Conservation (phyloP, 306 rosid species). For the Luffa acutangula region DNA sequence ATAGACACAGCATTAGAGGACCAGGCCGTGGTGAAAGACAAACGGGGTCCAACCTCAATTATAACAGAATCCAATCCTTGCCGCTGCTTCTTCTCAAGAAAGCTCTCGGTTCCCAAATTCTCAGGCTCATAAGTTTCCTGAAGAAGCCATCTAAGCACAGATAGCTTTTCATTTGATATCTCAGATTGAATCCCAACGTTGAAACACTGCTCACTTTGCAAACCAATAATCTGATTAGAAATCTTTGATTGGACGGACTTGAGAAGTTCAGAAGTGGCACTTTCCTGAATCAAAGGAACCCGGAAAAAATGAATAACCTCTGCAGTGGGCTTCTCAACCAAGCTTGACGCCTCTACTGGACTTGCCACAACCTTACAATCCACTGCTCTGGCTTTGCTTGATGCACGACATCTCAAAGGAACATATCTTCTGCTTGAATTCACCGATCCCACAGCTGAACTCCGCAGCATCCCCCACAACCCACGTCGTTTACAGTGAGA, state of each 20-base stretch:
- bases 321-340: conserved; percentile 33
- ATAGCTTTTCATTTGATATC: conserved; percentile 38
- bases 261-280: conserved; percentile 60
- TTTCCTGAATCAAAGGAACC: conserved; percentile 56
- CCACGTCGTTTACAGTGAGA: conserved; percentile 25
- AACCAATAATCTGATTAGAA: conserved; percentile 52
- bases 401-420: conserved; percentile 40
- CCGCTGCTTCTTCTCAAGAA: conserved; percentile 60
- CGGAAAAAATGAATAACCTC: conserved; percentile 59
- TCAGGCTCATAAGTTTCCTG: conserved; percentile 85
- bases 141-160: conserved; percentile 71
- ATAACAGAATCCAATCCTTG: conserved; percentile 48
- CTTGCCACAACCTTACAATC: conserved; percentile 35
- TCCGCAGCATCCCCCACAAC: conserved; percentile 32
- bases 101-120: conserved; percentile 63
- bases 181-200: conserved; percentile 47
- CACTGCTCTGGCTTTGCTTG: conserved; percentile 35
- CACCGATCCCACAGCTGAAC: not conserved
- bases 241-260: conserved; percentile 55
- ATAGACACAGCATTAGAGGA: conserved; percentile 85
- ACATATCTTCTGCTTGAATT: conserved; percentile 14
- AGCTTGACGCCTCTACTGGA: conserved; percentile 25
- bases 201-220: conserved; percentile 70
- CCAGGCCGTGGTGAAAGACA: conserved; percentile 92
- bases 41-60: conserved; percentile 81